Conservation (phyloP, 1,284 basidiomycete genomes). For the Xerocomus nothofagi region DNA sequence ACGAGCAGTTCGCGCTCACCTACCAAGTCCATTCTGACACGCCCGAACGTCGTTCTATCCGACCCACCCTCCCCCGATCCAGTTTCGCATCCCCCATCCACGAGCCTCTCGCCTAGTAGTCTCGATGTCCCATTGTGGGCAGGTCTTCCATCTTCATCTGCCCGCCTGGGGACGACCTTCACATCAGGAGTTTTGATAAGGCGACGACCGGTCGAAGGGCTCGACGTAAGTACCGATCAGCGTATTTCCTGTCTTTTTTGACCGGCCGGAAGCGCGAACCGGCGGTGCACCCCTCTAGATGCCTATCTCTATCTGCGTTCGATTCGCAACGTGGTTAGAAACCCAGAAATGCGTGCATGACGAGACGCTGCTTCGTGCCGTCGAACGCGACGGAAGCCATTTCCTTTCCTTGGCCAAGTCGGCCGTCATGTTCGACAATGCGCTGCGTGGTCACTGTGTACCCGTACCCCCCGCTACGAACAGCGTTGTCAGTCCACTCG, state of each 20-base stretch:
- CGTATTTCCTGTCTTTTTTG: no score
- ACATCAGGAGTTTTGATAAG: neutral
- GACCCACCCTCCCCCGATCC: neutral
- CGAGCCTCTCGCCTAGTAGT: neutral
- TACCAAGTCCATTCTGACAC: constrained; percentile 7
- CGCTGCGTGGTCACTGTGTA: constrained; percentile 12
- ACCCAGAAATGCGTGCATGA: constrained; percentile 5
- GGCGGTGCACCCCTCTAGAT: constrained; percentile 3
- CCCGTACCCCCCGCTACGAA: neutral
- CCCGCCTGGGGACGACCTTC: neutral
- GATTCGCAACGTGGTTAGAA: constrained; percentile 26
- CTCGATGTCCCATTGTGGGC: neutral
- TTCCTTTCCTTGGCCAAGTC: constrained; percentile 20
- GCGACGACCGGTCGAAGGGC: neutral
- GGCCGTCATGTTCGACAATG: constrained; percentile 19
- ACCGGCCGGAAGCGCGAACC: neutral
- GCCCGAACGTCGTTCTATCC: neutral
- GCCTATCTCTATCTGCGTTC: constrained; percentile 13
- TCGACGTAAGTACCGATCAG: constrained; percentile 15
- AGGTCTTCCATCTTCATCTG: neutral
- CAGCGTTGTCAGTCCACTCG: neutral
- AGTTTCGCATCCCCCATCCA: neutral
- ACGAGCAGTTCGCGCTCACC: neutral
- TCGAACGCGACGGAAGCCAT: constrained; percentile 21
- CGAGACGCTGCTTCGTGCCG: constrained; percentile 6